phyloP scores from a whole-genome alignment of 371 early-diverging fungal species.

The Rhizopus delemar region DNA sequence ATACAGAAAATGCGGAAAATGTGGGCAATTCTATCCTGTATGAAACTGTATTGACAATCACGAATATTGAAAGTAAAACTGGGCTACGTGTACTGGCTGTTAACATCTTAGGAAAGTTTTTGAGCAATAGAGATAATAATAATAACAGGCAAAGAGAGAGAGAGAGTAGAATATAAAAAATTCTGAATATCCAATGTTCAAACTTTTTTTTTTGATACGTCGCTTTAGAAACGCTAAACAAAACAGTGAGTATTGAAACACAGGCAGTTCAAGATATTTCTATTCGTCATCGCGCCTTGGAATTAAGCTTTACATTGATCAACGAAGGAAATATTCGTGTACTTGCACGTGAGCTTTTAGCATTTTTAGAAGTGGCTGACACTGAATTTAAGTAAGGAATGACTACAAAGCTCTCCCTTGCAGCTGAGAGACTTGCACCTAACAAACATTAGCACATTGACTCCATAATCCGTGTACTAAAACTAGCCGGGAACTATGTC shows the following conservation, averaged over 20 bases:
- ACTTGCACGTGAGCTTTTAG: slow-evolving; percentile 88
- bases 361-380: slow-evolving; percentile 91
- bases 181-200: too few species aligned
- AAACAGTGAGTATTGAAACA: slow-evolving; percentile 85
- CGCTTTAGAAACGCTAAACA: slow-evolving; percentile 91
- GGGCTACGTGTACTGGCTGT: slow-evolving; percentile 93
- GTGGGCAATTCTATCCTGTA: slow-evolving; percentile 96
- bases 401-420: slow-evolving; percentile 86
- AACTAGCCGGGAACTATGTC: slow-evolving; percentile 73
- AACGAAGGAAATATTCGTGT: slow-evolving; percentile 89
- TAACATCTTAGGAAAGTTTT: slow-evolving; percentile 94
- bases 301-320: slow-evolving; percentile 93
- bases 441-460: slow-evolving; percentile 97
- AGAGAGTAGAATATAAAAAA: too few species aligned
- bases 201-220: slow-evolving; percentile 71
- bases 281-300: slow-evolving; percentile 94
- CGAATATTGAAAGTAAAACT: slow-evolving; percentile 91
- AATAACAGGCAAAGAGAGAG: too few species aligned
- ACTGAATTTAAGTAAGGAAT: slow-evolving; percentile 87
- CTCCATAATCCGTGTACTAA: slow-evolving; percentile 87
- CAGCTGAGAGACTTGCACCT: slow-evolving; percentile 82
- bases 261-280: slow-evolving; percentile 97
- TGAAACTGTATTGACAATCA: slow-evolving; percentile 93
- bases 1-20: slow-evolving; percentile 92
- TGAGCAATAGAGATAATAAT: slow-evolving; percentile 95